phyloP scores from a whole-genome alignment of 345 rosid genomes.

The Eucalyptus grandis region DNA sequence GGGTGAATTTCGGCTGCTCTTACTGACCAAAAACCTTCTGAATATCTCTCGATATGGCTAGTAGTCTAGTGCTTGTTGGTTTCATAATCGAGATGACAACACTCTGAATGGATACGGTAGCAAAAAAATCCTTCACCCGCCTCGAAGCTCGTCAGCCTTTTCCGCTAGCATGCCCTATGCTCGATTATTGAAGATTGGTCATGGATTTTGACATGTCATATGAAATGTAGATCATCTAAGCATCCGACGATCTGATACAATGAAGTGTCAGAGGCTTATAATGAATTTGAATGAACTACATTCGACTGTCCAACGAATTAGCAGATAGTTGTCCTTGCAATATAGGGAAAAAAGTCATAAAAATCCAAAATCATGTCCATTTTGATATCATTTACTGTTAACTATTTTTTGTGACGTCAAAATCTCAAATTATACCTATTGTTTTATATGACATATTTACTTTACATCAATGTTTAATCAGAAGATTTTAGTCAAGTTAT shows the following conservation, averaged over 20 bases:
- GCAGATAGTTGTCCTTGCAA: background rate
- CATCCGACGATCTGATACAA: background rate
- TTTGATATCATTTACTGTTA: too few relatives aligned
- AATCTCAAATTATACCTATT: too few relatives aligned
- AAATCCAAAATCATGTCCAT: background rate
- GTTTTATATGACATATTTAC: too few relatives aligned
- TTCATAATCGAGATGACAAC: background rate
- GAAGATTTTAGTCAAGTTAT: rapidly evolving
- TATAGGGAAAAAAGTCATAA: background rate
- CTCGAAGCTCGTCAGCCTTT: rapidly evolving
- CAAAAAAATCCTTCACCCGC: background rate
- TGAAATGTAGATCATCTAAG: background rate
- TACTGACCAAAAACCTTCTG: background rate
- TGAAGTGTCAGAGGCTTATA: background rate
- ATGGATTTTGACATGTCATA: background rate
- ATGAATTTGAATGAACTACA: background rate
- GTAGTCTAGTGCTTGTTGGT: background rate
- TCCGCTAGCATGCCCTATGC: background rate
- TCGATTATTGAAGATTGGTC: background rate
- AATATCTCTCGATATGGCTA: background rate
- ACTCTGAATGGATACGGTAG: background rate
- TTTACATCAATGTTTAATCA: rapidly evolving
- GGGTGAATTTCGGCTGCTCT: background rate
- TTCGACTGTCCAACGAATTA: background rate
- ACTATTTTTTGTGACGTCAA: too few relatives aligned